A percentile compares a stretch with the other conserved stretches of the same genome.
These are phyloP conservation scores for Lepidium aucheri DNA, from an alignment of 345 rosid genomes.

Conservation along the genomic window DNA sequence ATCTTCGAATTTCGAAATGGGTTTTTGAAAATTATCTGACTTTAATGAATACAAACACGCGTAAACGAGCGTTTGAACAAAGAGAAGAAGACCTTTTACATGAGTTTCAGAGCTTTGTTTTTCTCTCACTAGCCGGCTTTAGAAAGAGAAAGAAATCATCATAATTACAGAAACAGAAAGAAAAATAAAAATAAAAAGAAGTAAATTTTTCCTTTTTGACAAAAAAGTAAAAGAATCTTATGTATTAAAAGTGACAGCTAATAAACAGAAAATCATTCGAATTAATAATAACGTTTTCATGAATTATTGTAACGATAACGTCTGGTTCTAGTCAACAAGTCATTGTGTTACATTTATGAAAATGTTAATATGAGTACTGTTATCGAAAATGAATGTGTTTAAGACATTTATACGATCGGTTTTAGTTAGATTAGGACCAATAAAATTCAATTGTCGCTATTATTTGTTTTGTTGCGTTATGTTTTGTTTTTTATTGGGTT, in stretches of 20 bases:
- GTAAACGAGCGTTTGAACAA: constrained; percentile 5
- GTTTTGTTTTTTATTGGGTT: neutral
- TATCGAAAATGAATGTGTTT: neutral
- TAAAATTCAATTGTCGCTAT: neutral
- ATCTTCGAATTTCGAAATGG: neutral
- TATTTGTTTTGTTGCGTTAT: neutral
- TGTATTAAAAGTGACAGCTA: constrained; percentile 18
- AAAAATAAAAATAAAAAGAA: neutral
- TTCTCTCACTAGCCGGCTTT: constrained; percentile 16
- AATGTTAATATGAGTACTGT: neutral
- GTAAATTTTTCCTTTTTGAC: constrained; percentile 8
- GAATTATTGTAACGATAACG: constrained; percentile 14
- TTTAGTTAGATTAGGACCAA: neutral
- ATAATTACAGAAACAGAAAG: neutral
- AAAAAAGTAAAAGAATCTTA: constrained; percentile 11
- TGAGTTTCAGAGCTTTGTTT: constrained; percentile 1
- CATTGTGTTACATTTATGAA: neutral
- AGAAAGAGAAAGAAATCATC: constrained; percentile 1
- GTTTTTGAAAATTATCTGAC: neutral
- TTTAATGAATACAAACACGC: neutral
- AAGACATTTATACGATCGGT: constrained; percentile 1
- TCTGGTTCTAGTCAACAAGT: neutral
- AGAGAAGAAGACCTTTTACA: neutral
- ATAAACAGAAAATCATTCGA: neutral
- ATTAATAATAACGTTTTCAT: neutral